Evolutionary conservation across 1,284 basidiomycete species (phyloP).

Genomic region (Boletus sp.): DNA sequence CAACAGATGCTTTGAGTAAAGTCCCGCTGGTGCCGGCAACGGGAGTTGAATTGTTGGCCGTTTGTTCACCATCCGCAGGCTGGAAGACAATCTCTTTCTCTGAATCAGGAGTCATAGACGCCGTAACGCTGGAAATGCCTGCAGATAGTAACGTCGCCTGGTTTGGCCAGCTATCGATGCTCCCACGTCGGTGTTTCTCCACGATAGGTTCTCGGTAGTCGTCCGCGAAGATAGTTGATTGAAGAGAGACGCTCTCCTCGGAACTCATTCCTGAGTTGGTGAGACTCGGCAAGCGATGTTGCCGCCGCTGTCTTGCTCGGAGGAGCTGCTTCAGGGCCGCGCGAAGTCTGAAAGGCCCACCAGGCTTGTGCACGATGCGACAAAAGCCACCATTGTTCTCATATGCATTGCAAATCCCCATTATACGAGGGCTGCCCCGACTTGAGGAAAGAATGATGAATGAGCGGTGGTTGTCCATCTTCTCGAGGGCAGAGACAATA

Average conservation of each 20-base stretch:
- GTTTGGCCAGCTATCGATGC: slow-evolving; percentile 26
- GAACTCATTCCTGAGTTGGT: slow-evolving; percentile 17
- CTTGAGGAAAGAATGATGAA: slow-evolving; percentile 73
- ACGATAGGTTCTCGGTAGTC: slow-evolving; percentile 18
- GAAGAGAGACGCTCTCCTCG: slow-evolving; percentile 30
- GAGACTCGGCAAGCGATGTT: slow-evolving; percentile 21
- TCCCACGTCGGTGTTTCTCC: slow-evolving; percentile 23
- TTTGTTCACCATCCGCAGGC: slow-evolving; percentile 15
- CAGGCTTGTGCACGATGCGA: slow-evolving; percentile 84
- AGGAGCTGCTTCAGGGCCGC: slow-evolving; percentile 68
- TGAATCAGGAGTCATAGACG: slow-evolving; percentile 22
- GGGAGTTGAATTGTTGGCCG: slow-evolving; percentile 41
- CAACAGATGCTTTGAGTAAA: slow-evolving; percentile 57
- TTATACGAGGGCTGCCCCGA: slow-evolving; percentile 61
- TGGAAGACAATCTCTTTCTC: slow-evolving; percentile 23
- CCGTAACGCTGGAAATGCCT: slow-evolving; percentile 11
- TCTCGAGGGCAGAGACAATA: slow-evolving; percentile 55
- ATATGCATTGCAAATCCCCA: slow-evolving; percentile 63
- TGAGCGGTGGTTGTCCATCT: slow-evolving; percentile 56
- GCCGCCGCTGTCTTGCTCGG: slow-evolving; percentile 44
- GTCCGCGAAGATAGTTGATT: slow-evolving; percentile 30
- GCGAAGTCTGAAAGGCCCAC: slow-evolving; percentile 76
- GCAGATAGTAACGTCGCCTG: slow-evolving; percentile 16
- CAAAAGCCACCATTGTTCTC: slow-evolving; percentile 84
- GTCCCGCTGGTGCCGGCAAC: slow-evolving; percentile 56